Conservation (phyloP, 2,329 filamentous ascomycete genomes). For the Chaetomium globosum region DNA sequence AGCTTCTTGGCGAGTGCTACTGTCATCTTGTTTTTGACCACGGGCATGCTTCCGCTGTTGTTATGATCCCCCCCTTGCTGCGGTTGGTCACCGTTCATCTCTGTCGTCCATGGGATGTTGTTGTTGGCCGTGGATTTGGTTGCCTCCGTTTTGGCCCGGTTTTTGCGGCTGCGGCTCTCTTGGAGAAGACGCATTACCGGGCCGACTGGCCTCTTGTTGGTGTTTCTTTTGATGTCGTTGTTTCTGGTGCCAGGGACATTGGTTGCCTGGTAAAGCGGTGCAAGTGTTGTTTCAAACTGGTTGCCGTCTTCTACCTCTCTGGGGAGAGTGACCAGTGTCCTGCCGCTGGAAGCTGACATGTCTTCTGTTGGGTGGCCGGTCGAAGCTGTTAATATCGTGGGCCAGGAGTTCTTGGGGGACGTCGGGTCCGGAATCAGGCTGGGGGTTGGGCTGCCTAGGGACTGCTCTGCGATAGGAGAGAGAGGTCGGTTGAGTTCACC, state of each 20-base stretch:
- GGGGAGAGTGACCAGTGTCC: slow-evolving; percentile 17
- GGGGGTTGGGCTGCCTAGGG: neutral
- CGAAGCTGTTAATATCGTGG: slow-evolving; percentile 29
- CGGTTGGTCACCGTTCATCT: neutral
- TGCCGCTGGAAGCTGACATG: slow-evolving; percentile 22
- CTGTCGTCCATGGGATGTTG: neutral
- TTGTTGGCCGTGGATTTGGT: slow-evolving; percentile 3
- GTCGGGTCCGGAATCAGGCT: neutral
- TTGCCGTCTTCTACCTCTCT: slow-evolving; percentile 13
- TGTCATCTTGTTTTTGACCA: neutral
- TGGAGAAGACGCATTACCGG: slow-evolving; percentile 27
- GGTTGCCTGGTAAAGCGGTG: neutral
- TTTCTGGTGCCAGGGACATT: neutral
- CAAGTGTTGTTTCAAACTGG: neutral
- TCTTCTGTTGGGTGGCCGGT: slow-evolving; percentile 26
- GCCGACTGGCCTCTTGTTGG: slow-evolving; percentile 6
- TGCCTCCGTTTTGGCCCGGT: slow-evolving; percentile 7
- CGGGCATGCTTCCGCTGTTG: neutral
- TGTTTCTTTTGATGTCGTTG: neutral
- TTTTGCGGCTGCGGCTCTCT: slow-evolving; percentile 22
- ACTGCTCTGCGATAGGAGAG: neutral
- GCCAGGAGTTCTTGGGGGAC: slow-evolving; percentile 28
- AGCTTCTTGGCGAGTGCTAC: slow-evolving; percentile 27
- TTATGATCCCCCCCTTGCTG: neutral
- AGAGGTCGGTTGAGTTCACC: slow-evolving; percentile 1